Percentiles rank a stretch among this genome's conserved stretches.
Evolutionary conservation across 176 grass and related monocot genomes (phyloP).

Genomic region (Lolium multiflorum): DNA sequence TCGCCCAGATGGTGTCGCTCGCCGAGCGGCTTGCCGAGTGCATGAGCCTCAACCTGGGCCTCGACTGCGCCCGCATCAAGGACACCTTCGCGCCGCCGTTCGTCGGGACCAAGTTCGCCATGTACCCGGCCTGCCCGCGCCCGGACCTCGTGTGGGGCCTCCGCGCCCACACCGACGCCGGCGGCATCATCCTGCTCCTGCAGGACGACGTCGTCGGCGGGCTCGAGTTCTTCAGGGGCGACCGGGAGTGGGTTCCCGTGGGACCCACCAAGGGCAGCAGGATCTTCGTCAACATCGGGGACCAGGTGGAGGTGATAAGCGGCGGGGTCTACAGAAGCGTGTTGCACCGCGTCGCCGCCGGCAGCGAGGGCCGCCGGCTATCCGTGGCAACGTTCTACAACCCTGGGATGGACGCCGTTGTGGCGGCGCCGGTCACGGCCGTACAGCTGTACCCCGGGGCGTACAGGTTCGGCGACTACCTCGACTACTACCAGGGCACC

Average conservation of each 20-base stretch:
- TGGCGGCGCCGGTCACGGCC: conserved; percentile 42
- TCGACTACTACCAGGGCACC: conserved; percentile 74
- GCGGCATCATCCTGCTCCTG: conserved; percentile 91
- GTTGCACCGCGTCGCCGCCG: conserved; percentile 63
- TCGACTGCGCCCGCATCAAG: conserved; percentile 41
- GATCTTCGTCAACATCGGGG: conserved; percentile 89
- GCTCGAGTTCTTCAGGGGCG: conserved; percentile 70
- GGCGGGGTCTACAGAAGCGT: conserved; percentile 76
- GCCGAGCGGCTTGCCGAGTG: conserved; percentile 66
- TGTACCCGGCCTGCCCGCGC: conserved; percentile 75
- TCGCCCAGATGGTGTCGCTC: conserved; percentile 52
- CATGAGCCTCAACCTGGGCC: conserved; percentile 73
- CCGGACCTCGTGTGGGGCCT: conserved; percentile 73
- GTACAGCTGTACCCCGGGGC: conserved; percentile 56
- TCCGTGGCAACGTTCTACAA: conserved; percentile 96
- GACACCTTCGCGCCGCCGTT: conserved; percentile 74
- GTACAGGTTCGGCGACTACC: conserved; percentile 82
- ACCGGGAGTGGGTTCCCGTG: conserved; percentile 62
- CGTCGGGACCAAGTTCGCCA: conserved; percentile 87
- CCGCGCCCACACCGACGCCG: conserved; percentile 89
- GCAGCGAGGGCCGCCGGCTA: conserved; percentile 48
- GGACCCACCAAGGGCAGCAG: conserved; percentile 42
- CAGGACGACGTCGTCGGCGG: conserved; percentile 81
- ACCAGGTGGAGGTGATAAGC: conserved; percentile 90
- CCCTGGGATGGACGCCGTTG: conserved; percentile 52